These are phyloP conservation scores for Elsinoe perseae DNA, from an alignment of 2,329 filamentous ascomycete genomes.

Conservation along the genomic window DNA sequence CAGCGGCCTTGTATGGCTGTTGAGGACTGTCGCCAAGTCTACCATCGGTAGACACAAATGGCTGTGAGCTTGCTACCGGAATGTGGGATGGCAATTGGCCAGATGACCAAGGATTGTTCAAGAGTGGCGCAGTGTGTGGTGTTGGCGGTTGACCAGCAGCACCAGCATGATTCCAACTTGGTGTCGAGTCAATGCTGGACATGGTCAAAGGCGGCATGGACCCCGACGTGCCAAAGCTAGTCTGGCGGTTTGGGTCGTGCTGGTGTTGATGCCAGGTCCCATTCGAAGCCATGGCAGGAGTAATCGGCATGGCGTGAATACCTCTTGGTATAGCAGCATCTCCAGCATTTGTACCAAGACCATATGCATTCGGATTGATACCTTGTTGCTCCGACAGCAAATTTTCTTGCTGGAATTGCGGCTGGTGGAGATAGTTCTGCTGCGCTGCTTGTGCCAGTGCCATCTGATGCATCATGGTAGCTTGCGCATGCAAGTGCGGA, in stretches of 20 bases:
- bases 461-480: not conserved
- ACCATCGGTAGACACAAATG: not conserved
- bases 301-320: not conserved
- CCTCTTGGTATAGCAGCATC: not conserved
- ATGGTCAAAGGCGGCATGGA: not conserved
- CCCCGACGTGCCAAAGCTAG: not conserved
- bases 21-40: not conserved
- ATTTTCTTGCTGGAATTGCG: conserved; percentile 2
- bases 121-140: not conserved
- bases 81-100: not conserved
- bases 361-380: not conserved
- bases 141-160: not conserved
- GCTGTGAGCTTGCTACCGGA: not conserved
- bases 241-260: not conserved
- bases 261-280: conserved; percentile 1
- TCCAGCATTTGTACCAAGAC: not conserved
- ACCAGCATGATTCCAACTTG: not conserved
- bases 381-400: not conserved
- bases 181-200: conserved; percentile 1
- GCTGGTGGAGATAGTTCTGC: not conserved
- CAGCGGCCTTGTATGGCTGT: not conserved
- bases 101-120: conserved; percentile 1
- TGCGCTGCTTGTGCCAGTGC: conserved; percentile 1
- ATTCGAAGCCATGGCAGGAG: not conserved
- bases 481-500: not conserved